phyloP scores from a whole-genome alignment of 441 rosid genomes.

The Gossypium davidsonii region DNA sequence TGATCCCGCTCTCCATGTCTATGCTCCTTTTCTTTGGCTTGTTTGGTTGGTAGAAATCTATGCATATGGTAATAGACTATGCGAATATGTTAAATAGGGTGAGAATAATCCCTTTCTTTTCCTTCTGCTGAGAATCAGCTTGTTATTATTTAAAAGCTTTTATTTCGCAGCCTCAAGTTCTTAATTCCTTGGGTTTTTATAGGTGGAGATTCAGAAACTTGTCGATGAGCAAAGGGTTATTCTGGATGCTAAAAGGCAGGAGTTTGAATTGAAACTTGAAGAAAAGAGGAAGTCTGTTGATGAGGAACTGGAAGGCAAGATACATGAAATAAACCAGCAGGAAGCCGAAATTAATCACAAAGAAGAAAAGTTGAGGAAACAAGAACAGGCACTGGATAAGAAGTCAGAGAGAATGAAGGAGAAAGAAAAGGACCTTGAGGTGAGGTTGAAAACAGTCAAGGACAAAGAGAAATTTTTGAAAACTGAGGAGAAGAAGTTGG shows the following conservation, averaged over 20 bases:
- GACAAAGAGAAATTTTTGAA: conserved; percentile 52
- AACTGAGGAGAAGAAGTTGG: conserved; percentile 55
- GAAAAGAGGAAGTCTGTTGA: conserved; percentile 51
- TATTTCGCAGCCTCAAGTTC: conserved; percentile 8
- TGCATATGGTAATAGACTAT: not conserved
- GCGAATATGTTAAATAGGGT: not conserved
- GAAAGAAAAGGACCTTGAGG: conserved; percentile 64
- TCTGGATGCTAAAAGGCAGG: conserved; percentile 45
- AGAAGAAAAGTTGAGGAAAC: conserved; percentile 55
- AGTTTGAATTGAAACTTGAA: conserved; percentile 53
- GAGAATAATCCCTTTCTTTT: not conserved
- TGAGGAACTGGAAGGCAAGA: conserved; percentile 48
- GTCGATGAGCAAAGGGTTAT: conserved; percentile 54
- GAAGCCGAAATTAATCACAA: conserved; percentile 46
- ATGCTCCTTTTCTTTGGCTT: not conserved
- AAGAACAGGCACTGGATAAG: conserved; percentile 49
- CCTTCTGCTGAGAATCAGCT: conserved; percentile 5
- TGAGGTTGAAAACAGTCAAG: conserved; percentile 43
- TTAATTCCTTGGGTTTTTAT: conserved; percentile 16
- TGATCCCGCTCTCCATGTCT: not conserved
- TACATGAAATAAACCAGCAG: conserved; percentile 35
- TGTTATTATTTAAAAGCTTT: conserved; percentile 3
- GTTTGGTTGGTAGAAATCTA: not conserved
- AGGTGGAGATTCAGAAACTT: conserved; percentile 62
- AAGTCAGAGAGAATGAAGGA: conserved; percentile 56